Base-by-base conservation (phyloP, 768 basidiomycete species). In the Termitomyces eurrhizus region DNA sequence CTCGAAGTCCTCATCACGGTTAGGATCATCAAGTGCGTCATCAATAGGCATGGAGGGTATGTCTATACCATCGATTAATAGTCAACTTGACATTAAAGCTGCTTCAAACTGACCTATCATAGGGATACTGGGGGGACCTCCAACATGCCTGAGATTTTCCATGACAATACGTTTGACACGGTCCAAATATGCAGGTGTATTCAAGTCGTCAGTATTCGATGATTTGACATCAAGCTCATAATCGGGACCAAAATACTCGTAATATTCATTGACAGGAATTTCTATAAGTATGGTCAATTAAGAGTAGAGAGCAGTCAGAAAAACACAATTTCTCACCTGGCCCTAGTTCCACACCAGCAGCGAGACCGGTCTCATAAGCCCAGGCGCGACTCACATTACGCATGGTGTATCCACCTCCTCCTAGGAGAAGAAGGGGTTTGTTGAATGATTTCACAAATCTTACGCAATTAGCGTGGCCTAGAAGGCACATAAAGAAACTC, bases 381-480 rank as follows among this genome's bases (percentile, higher is more conserved):
- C 97, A 99, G 13, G 92, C 89, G 46, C 97, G 84, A 64, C 93
- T 95, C 61, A 98, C 96, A 64, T 96, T 96, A 48, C 95, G 90
- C 86, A 99, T 96, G 4, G 97, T 99, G 74, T 99, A 99, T 0
- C 97, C 97, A 11, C 97, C 97, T 32, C 97, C 97, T 14, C 97
- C 97, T 29, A 99, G 85, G 21, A 99, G 80, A 12, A 99, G 77
- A n/a, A 98, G 73, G 2, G 97, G 97, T 52, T 93, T 89, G 70
- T 92, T 90, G 75, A 98, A 97, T 0, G 92, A 93, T 72, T 98
- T 97, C 56, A 99, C 92, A 71, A 96, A 98, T 68, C 89, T 89
- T 44, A 98, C 96, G 65, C 97, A 99, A 69, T 95, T 93, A 2
- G 97, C 97, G 69, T 99, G 97, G 7, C 97, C 95, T 89, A 60